phyloP scores from a whole-genome alignment of 164 flowering plant genomes.

The Magnolia changhungtana region DNA sequence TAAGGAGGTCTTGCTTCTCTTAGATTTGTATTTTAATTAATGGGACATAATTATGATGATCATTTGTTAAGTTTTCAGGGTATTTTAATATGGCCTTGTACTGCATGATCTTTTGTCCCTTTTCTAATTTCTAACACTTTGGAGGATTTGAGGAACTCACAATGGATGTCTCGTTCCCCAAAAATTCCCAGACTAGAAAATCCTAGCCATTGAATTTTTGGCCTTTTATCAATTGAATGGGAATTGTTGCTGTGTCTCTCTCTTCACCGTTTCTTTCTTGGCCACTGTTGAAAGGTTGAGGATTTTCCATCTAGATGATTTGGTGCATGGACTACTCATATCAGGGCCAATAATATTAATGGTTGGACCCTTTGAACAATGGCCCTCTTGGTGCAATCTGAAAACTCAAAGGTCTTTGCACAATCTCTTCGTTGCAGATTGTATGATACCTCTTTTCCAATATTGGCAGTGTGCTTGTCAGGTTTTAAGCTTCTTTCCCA shows the following conservation, averaged over 20 bases:
- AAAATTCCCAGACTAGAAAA: too few relatives aligned
- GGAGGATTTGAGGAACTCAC: too few relatives aligned
- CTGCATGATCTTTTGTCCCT: too few relatives aligned
- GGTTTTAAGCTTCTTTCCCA: constrained; percentile 2
- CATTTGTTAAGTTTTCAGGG: too few relatives aligned
- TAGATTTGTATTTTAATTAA: too few relatives aligned
- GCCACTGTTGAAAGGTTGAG: background rate
- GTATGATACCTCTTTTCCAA: background rate
- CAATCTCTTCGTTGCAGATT: background rate
- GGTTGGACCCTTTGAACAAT: background rate
- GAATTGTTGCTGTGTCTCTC: background rate
- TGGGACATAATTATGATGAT: too few relatives aligned
- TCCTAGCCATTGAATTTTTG: too few relatives aligned
- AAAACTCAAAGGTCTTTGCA: background rate
- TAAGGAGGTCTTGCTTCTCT: too few relatives aligned
- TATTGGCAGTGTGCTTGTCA: background rate
- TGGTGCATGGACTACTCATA: background rate
- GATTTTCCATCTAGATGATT: background rate
- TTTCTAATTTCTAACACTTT: too few relatives aligned
- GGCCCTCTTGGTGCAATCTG: background rate
- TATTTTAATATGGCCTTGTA: too few relatives aligned
- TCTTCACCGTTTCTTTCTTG: background rate
- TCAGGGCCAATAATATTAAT: background rate
- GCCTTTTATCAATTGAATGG: too few relatives aligned
- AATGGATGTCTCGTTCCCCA: too few relatives aligned